A percentile compares a stretch with the other conserved stretches of the same genome.
Conservation (phyloP, 495 filamentous ascomycete species). For the Neurospora africana region DNA sequence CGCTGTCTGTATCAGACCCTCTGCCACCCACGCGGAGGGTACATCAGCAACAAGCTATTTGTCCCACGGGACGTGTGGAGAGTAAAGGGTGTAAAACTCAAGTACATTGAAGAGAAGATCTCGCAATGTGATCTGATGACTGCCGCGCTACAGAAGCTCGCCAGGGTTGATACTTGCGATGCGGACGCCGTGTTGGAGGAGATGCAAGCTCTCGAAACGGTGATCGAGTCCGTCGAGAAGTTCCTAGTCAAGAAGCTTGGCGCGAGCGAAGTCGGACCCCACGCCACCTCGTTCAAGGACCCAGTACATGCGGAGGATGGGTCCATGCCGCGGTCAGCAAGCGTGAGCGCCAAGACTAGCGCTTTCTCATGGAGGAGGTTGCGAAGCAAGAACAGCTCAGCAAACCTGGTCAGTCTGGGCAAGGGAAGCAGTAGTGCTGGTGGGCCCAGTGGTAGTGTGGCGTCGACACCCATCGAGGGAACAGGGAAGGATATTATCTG, state of each 20-base stretch:
- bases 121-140: slow-evolving; percentile 87
- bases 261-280: slow-evolving; percentile 69
- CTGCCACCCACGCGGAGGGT: slow-evolving; percentile 81
- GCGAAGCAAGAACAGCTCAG: slow-evolving; percentile 75
- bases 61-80: slow-evolving; percentile 88
- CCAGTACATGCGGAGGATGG: slow-evolving; percentile 28
- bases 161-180: slow-evolving; percentile 75
- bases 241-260: slow-evolving; percentile 74
- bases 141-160: slow-evolving; percentile 75
- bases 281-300: slow-evolving; percentile 59
- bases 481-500: slow-evolving; percentile 47
- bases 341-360: slow-evolving; percentile 55
- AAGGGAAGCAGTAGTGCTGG: slow-evolving; percentile 21
- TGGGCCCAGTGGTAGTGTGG: slow-evolving; percentile 11
- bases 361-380: slow-evolving; percentile 75
- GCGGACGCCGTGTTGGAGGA: slow-evolving; percentile 88
- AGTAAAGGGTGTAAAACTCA: slow-evolving; percentile 87
- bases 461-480: slow-evolving; percentile 32
- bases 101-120: slow-evolving; percentile 85
- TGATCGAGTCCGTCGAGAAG: slow-evolving; percentile 77
- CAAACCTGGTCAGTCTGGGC: slow-evolving; percentile 31
- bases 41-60: slow-evolving; percentile 82
- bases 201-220: slow-evolving; percentile 81
- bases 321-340: slow-evolving; percentile 41
- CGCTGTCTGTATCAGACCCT: slow-evolving; percentile 86